A percentile compares a stretch with the other conserved stretches of the same genome.
These are phyloP conservation scores for Blastobotrys petasosporus DNA, from an alignment of 1,139 yeast genomes.

Conservation along the genomic window DNA sequence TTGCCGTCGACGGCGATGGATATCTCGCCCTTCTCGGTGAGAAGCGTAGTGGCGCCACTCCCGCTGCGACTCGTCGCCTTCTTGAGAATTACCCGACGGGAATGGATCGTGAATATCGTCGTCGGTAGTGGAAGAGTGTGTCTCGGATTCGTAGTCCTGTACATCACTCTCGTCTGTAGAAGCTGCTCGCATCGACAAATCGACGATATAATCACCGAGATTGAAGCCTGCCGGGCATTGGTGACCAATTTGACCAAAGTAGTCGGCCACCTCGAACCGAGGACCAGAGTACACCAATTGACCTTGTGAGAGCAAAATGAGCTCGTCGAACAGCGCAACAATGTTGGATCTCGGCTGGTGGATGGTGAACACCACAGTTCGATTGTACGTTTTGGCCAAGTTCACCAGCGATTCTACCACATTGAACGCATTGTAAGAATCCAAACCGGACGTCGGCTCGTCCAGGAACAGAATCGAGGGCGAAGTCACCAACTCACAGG, in stretches of 20 bases:
- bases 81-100: constrained; percentile 13
- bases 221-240: constrained; percentile 85
- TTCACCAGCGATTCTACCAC: constrained; percentile 81
- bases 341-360: constrained; percentile 98
- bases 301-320: constrained; percentile 77
- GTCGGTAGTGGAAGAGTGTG: constrained; percentile 24
- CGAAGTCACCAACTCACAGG: constrained; percentile 65
- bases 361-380: constrained; percentile 87
- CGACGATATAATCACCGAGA: constrained; percentile 88
- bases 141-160: background rate
- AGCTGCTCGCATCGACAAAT: constrained; percentile 67
- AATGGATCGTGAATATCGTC: constrained; percentile 37
- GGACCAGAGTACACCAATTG: constrained; percentile 77
- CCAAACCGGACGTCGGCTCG: constrained; percentile 93
- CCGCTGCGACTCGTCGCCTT: constrained; percentile 46
- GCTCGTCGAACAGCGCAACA: constrained; percentile 80
- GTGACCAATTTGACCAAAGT: constrained; percentile 70
- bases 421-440: constrained; percentile 86
- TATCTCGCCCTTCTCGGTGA: constrained; percentile 60
- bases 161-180: constrained; percentile 4
- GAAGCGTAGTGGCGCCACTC: constrained; percentile 89
- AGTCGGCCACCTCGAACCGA: constrained; percentile 50
- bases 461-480: constrained; percentile 71
- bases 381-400: constrained; percentile 69
- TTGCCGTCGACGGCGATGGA: constrained; percentile 1